Percentiles rank a stretch among this genome's conserved stretches.
These are phyloP conservation scores for Colletotrichum sp. DNA, from an alignment of 2,329 filamentous ascomycete species.

Conservation along the genomic window DNA sequence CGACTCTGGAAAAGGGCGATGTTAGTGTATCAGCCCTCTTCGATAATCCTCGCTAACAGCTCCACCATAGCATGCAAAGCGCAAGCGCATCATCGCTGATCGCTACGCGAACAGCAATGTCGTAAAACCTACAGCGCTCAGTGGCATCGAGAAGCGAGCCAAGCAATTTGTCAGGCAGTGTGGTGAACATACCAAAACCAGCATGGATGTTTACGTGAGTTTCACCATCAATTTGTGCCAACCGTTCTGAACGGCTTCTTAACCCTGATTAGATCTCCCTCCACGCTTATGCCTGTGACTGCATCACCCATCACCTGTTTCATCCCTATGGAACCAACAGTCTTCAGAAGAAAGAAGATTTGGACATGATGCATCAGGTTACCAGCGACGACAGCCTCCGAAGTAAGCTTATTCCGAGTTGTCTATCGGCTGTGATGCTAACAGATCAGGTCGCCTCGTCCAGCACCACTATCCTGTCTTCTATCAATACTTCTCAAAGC, in stretches of 20 bases:
- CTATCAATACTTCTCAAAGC: slow-evolving; percentile 49
- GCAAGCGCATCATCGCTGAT: slow-evolving; percentile 68
- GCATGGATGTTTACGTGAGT: slow-evolving; percentile 66
- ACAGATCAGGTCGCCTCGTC: slow-evolving; percentile 58
- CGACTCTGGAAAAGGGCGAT: slow-evolving; percentile 57
- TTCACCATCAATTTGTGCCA: not conserved
- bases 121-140: slow-evolving; percentile 57
- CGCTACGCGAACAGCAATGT: slow-evolving; percentile 73
- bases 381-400: slow-evolving; percentile 71
- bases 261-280: slow-evolving; percentile 33
- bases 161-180: slow-evolving; percentile 61
- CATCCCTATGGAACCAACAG: slow-evolving; percentile 69
- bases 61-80: slow-evolving; percentile 59
- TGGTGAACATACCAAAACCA: slow-evolving; percentile 42
- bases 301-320: slow-evolving; percentile 71
- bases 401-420: slow-evolving; percentile 46
- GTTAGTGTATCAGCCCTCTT: slow-evolving; percentile 36
- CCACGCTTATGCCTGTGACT: slow-evolving; percentile 73
- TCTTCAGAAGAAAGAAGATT: slow-evolving; percentile 58
- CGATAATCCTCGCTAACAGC: not conserved
- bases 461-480: slow-evolving; percentile 60
- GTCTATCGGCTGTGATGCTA: not conserved
- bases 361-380: slow-evolving; percentile 71
- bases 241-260: not conserved
- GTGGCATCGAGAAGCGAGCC: slow-evolving; percentile 63